phyloP scores from a whole-genome alignment of 2,329 filamentous ascomycete species.

The Cucurbitaria berberidis region DNA sequence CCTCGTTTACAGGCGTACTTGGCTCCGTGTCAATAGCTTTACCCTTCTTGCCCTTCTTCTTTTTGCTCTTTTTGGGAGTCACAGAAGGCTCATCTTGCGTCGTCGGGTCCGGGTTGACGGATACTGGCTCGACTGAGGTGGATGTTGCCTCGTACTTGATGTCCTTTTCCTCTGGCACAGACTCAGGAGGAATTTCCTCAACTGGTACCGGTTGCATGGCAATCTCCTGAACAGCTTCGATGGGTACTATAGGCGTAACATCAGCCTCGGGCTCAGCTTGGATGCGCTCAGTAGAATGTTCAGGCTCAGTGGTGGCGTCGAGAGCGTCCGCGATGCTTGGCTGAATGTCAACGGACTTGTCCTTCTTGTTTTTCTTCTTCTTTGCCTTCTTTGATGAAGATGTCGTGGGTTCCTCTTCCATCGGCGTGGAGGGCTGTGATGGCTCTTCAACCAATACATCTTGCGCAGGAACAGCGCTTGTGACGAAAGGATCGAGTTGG shows the following conservation, averaged over 20 bases:
- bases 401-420: conserved; percentile 12
- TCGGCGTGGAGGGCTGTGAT: conserved; percentile 1
- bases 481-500: neutral
- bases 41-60: conserved; percentile 31
- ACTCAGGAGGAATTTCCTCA: neutral
- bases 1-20: conserved; percentile 11
- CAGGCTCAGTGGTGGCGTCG: neutral
- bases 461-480: neutral
- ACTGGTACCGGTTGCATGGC: neutral
- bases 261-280: conserved; percentile 1
- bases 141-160: neutral
- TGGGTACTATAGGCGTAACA: neutral
- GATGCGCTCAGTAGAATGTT: neutral
- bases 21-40: conserved; percentile 17
- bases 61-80: conserved; percentile 26
- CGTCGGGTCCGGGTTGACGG: neutral
- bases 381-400: conserved; percentile 51
- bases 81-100: conserved; percentile 9
- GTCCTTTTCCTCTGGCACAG: neutral
- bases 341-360: conserved; percentile 10
- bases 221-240: neutral
- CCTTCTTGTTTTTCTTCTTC: conserved; percentile 46
- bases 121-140: neutral
- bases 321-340: neutral
- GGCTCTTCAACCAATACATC: conserved; percentile 10